phyloP scores from a whole-genome alignment of 306 rosid genomes.

The Begonia masoniana region DNA sequence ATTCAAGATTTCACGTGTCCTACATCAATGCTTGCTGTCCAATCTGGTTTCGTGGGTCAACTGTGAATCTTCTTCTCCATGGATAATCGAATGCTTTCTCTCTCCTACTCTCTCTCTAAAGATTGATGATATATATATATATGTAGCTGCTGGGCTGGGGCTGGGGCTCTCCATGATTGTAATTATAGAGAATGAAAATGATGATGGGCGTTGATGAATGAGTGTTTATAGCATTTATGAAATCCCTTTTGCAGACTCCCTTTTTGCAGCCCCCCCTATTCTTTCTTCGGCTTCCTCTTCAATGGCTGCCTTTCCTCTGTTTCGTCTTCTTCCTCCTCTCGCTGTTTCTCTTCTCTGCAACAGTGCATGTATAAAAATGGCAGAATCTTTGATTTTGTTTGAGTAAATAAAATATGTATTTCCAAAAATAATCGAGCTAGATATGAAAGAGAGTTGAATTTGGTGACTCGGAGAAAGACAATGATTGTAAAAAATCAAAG shows the following conservation, averaged over 20 bases:
- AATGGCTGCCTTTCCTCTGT: constrained; percentile 42
- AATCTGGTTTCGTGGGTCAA: constrained; percentile 28
- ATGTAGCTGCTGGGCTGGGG: constrained; percentile 8
- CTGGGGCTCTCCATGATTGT: constrained; percentile 61
- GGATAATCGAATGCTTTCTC: constrained; percentile 28
- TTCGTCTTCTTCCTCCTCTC: constrained; percentile 17
- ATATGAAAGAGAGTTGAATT: background rate
- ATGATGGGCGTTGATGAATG: constrained; percentile 39
- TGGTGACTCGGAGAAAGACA: constrained; percentile 15
- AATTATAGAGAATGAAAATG: constrained; percentile 48
- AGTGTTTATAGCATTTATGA: too few species aligned
- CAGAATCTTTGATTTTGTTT: too few species aligned
- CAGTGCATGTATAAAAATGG: too few species aligned
- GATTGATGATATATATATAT: background rate
- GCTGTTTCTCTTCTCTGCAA: too few species aligned
- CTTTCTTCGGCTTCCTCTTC: constrained; percentile 14
- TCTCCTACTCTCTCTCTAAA: background rate
- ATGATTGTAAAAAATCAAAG: constrained; percentile 14
- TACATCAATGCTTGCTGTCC: constrained; percentile 41
- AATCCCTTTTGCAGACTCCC: too few species aligned
- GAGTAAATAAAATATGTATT: too few species aligned
- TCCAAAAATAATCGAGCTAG: background rate
- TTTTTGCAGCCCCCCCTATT: too few species aligned
- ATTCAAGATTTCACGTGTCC: constrained; percentile 53
- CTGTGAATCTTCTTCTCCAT: constrained; percentile 20